These are phyloP conservation scores for Canna indica DNA, from an alignment of 176 grass and related monocot genomes.

Conservation along the genomic window DNA sequence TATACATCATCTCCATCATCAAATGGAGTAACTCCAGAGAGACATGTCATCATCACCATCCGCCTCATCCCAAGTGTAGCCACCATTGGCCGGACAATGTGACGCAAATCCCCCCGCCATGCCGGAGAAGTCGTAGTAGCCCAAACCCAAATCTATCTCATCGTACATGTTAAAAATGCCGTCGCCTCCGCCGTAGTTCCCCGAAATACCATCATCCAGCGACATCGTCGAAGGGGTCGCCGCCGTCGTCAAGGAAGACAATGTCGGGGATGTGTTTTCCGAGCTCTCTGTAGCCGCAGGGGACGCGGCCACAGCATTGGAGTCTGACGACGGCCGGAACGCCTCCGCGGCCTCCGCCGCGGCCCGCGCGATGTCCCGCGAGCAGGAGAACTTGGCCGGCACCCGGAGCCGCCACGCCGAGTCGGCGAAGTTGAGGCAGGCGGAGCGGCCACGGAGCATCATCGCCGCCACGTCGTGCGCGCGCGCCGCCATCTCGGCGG, in stretches of 20 bases:
- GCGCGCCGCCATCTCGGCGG: not conserved
- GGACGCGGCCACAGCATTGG: not conserved
- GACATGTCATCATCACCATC: not conserved
- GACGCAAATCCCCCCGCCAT: not conserved
- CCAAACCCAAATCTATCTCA: not conserved
- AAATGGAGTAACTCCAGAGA: slow-evolving; percentile 12
- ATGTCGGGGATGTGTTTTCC: not conserved
- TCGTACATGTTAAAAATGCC: not conserved
- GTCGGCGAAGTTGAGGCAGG: slow-evolving; percentile 10
- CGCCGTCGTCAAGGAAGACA: not conserved
- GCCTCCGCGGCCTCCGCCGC: slow-evolving; percentile 4
- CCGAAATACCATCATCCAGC: not conserved
- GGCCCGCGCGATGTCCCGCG: not conserved
- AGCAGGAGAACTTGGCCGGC: slow-evolving; percentile 3
- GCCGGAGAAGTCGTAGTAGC: not conserved
- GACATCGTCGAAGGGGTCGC: not conserved
- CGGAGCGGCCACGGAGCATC: slow-evolving; percentile 5
- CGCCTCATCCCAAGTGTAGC: not conserved
- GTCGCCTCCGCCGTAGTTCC: not conserved
- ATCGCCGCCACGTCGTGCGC: slow-evolving; percentile 4
- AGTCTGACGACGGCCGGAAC: not conserved
- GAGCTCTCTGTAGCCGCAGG: not conserved
- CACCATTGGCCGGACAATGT: not conserved
- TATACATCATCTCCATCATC: not conserved
- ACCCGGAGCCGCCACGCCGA: slow-evolving; percentile 8